Base-by-base conservation (phyloP, 192 early-diverging fungal genomes). In the Backusella tuberculispora region DNA sequence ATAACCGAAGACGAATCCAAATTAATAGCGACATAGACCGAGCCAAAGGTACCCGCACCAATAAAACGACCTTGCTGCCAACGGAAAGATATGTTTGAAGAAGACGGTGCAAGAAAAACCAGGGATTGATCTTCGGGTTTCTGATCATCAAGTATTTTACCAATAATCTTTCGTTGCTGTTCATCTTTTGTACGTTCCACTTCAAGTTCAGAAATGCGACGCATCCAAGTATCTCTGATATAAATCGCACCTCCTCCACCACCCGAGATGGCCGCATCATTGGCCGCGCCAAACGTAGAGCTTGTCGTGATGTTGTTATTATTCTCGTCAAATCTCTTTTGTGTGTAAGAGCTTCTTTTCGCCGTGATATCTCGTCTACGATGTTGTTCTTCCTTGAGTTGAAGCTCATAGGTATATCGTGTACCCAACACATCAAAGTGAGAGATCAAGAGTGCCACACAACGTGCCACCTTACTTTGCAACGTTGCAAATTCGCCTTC, bases 11-110 rank as follows among this genome's bases (percentile, higher is more conserved):
- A 91, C 1, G 92, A 88, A 74, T 94, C 92, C 48, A 95, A 85
- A 66, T 96, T 96, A 74, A 92, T 90, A 13, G 90, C 96, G 63
- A 92, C 83, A 75, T 94, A 95, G 13, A 96, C 95, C 0, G 93
- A 90, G 6, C 96, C 96, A 84, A 92, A 97, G 0, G 94, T 90
- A 42, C 96, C 96, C 6, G 93, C 88, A 13, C 96, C 95, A 53
- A 97, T 89, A 68, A 90, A 94, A 64, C 90, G 88, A 14, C 92
- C 94, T 66, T 92, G 90, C 74, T 95, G 93, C 95, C 95, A 97
- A 26, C 92, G 85, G 53, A 95, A 85, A 6, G 91, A 91, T 12
- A 95, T 90, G 46, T 91, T 91, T 71, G 90, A 90, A 5, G 91
- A 88, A 14, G 92, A 92, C 2, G 90, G 87, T 9, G 93, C 94